Base-by-base conservation (phyloP, 192 early-diverging fungal genomes). In the Phycomyces blakesleeanus region DNA sequence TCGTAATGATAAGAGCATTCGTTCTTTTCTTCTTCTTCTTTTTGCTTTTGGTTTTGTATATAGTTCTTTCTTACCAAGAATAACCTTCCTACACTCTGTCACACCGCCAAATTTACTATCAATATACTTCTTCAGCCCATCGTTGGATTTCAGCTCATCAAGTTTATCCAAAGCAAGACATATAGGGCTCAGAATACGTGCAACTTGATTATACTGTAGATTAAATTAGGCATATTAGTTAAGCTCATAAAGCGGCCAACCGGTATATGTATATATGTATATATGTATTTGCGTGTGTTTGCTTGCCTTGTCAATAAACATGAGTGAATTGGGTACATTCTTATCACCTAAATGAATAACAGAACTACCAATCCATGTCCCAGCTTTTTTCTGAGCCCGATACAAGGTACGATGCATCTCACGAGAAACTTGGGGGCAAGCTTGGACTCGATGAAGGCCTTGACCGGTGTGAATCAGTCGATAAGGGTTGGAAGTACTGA, bases 331-430 rank as follows among this genome's bases (percentile, higher is more conserved):
- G 20, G 97, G 96, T 12, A 99, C 97, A 68, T 98, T 99, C 74
- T 90, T 91, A 76, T 99, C 96, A 20, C 96, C 97, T 63, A 99
- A 66, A 77, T 99, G 97, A 67, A 99, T 93, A 59, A 98, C 95
- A 16, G 91, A 90, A 22, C 89, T 92, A 11, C 96, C 97, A 11
- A 98, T 88, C 97, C 97, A 99, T 47, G 81, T 80, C 3, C 91
- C 89, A 6, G 91, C 88, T 22, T 84, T 83, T 67, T 85, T 78
- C 38, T 96, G 93, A 18, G 95, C 92, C 22, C 91, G 78, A 66
- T 93, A 87, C 56, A 98, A 71, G 50, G 95, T 97, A 6, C 79
- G 84, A 66, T 98, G 96, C 85, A 96, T 96, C 4, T 83, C 84
- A 44, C 88, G 75, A 7, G 88, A 89, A 2, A 95, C 89, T 14